Base-by-base conservation (phyloP, 306 rosid species). In the Trichosanthes cucumerina region DNA sequence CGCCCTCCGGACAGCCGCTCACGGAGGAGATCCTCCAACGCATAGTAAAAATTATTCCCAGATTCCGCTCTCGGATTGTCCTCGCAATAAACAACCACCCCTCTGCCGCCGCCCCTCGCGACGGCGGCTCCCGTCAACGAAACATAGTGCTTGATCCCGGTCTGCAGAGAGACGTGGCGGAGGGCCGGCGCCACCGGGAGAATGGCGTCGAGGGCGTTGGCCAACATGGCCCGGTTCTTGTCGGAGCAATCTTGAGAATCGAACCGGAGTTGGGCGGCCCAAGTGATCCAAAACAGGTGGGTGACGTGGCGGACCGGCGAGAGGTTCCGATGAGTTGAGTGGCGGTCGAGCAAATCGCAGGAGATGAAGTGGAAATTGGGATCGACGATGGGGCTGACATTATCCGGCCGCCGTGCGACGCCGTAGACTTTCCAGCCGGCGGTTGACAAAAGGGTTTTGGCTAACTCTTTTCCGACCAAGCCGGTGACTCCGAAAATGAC, bases 201-300 rank as follows among this genome's bases (percentile, higher is more conserved):
- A 2, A 95, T 28, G 3, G 88, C 85, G 78, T 79, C 49, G 73
- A 92, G 80, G 53, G 92, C 97, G 80, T 92, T 91, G 31, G 89
- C 85, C 91, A 91, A 79, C 99, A 92, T 95, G 80, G 85, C 79
- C 85, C 72, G 88, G 84, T 95, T 95, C 54, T 86, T 87, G 43
- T 88, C 89, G 77, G 84, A 81, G 60, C 90, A 82, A 49, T 80
- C 89, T 54, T 59, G 82, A 75, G 85, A 86, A 43, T 94, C 97
- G 65, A 78, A 84, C 28, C 87, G 94, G 82, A 79, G 88, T 56
- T 91, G 88, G 86, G 92, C 90, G 44, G 97, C 91, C 99, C 99
- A 95, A 8, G 99, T 95, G 85, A 95, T 84, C 99, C 99, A 95
- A 80, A 95, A 92, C 71, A 90, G 36, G 80, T 91, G 97, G 1